Evolutionary conservation across 495 filamentous ascomycete species (phyloP).

Genomic region (Lophiostoma macrostomum): DNA sequence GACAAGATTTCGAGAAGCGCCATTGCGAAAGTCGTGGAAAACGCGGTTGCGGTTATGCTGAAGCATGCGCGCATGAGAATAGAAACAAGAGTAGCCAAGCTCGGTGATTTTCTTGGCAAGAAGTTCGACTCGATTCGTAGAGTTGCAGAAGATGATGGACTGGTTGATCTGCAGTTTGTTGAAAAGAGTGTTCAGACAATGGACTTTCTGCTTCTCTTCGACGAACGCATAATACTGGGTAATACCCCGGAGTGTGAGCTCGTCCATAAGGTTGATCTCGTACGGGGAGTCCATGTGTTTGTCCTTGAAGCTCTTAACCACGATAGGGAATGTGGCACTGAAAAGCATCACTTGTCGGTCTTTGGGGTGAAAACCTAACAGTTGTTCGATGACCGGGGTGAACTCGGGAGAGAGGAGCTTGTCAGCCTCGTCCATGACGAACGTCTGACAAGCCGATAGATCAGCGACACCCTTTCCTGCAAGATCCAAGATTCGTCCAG

Average conservation of each 20-base stretch:
- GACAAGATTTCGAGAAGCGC: constrained; percentile 94
- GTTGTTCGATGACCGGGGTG: constrained; percentile 92
- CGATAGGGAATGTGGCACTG: constrained; percentile 92
- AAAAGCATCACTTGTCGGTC: constrained; percentile 99
- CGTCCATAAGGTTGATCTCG: constrained; percentile 99
- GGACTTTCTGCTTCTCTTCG: constrained; percentile 98
- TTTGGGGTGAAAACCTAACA: constrained; percentile 88
- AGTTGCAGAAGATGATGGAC: constrained; percentile 99
- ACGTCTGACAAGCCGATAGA: constrained; percentile 92
- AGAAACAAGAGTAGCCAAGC: constrained; percentile 98
- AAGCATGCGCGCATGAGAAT: constrained; percentile 98
- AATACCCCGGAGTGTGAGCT: constrained; percentile 95
- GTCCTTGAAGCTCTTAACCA: constrained; percentile 96
- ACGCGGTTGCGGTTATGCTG: constrained; percentile 95
- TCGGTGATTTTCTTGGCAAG: constrained; percentile 99
- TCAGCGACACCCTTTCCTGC: constrained; percentile 94
- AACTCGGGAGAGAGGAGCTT: constrained; percentile 96
- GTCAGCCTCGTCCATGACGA: constrained; percentile 99
- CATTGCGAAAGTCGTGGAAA: constrained; percentile 98
- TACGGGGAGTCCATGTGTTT: constrained; percentile 95
- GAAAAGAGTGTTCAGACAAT: constrained; percentile 98
- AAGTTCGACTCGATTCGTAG: constrained; percentile 94
- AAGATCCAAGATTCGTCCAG: constrained; percentile 89
- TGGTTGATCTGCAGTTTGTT: constrained; percentile 99
- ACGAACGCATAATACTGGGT: constrained; percentile 99